Base-by-base conservation (phyloP, 352 stramenopile genomes). In the Pythium chondricola region DNA sequence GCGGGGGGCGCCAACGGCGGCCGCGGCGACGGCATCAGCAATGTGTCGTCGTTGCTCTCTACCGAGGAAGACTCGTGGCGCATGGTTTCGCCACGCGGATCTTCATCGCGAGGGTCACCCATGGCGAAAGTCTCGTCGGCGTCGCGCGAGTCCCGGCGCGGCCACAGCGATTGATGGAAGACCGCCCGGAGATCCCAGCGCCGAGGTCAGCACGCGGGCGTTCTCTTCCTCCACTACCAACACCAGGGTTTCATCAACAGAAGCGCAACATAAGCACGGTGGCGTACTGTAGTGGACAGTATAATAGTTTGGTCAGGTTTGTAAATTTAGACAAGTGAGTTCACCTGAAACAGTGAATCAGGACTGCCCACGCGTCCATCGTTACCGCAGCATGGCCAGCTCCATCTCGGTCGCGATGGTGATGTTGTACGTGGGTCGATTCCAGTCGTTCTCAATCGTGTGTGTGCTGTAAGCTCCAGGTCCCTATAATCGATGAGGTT, bases 371-470 rank as follows among this genome's bases (percentile, higher is more conserved):
- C 29, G n/a, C n/a, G n/a, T n/a, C n/a, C n/a, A n/a, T n/a, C n/a
- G n/a, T n/a, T 42, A 67, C 39, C 53, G 67, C 31, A 85, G 51
- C 65, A 85, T 85, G 33, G 76, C 76, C 3, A 85, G 48, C 43
- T 90, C 77, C 80, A 91, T 91, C 45, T 91, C 76, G 3, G 80
- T 91, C 18, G 80, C 80, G 52, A 91, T 91, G 13, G 76, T 83
- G 56, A 91, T 88, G 65, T 91, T 91, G 63, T 88, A 83, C 8
- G 80, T 91, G n/a, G 80, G 80, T n/a, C 75, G 74, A 49, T 91
- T 88, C 80, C 80, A 91, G 48, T 86, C 74, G 45, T 67, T 76
- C 32, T 88, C 80, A 30, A 86, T 67, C 1, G 66, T 83, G 14
- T 78, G 63, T 3, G 72, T 78, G 40, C 81, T 86, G 66, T 91